phyloP scores from a whole-genome alignment of 1,284 basidiomycete species.

The Chiua sp. region DNA sequence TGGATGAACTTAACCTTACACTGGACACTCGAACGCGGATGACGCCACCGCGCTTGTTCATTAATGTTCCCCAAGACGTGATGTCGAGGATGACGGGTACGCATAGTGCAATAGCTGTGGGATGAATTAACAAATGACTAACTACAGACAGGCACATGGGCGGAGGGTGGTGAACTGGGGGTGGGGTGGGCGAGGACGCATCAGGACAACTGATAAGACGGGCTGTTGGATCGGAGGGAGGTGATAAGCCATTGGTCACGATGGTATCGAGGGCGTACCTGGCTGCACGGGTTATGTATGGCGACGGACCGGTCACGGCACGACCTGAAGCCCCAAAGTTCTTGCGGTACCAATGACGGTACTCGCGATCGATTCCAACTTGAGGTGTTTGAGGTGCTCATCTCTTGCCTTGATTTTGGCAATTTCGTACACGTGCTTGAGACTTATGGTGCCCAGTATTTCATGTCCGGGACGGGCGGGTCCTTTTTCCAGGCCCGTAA shows the following conservation, averaged over 20 bases:
- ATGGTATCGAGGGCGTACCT: conserved; percentile 33
- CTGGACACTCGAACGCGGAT: conserved; percentile 34
- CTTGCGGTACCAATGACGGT: conserved; percentile 86
- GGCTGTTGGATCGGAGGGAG: conserved; percentile 11
- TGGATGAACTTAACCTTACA: conserved; percentile 45
- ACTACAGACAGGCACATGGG: conserved; percentile 29
- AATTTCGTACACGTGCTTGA: conserved; percentile 99
- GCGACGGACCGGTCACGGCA: conserved; percentile 63
- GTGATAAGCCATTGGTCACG: conserved; percentile 27
- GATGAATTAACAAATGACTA: conserved; percentile 29
- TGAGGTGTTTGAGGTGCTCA: conserved; percentile 84
- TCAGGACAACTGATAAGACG: conserved; percentile 31
- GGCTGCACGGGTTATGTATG: conserved; percentile 13
- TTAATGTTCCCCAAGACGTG: conserved; percentile 41
- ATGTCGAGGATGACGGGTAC: conserved; percentile 34
- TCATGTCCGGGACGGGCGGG: conserved; percentile 81
- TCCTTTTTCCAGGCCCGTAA: conserved; percentile 91
- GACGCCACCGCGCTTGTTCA: conserved; percentile 38
- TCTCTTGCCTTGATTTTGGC: conserved; percentile 96
- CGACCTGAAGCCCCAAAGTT: conserved; percentile 86
- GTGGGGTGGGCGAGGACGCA: conserved; percentile 12
- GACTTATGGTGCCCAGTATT: conserved; percentile 79
- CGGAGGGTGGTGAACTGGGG: conserved; percentile 11
- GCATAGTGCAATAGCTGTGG: conserved; percentile 22
- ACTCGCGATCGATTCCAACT: conserved; percentile 86